Conservation (phyloP, 2,329 filamentous ascomycete species). For the Fusarium marasasianum region DNA sequence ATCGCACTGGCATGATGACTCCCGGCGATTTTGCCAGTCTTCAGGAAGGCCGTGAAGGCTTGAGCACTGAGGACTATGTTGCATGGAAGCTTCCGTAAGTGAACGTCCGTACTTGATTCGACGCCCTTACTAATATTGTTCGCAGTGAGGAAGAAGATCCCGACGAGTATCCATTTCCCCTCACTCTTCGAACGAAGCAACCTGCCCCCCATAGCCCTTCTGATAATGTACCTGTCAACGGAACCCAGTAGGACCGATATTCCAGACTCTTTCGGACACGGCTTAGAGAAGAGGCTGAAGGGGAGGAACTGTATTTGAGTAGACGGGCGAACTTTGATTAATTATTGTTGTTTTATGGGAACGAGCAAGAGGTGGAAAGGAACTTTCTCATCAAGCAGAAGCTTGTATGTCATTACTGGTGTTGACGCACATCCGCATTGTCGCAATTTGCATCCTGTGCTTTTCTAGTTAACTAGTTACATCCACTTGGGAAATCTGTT, state of each 20-base stretch:
- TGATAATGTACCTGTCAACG: constrained; percentile 40
- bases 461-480: constrained; percentile 32
- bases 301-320: constrained; percentile 24
- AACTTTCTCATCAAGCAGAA: constrained; percentile 13
- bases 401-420: constrained; percentile 36
- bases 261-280: background rate
- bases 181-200: constrained; percentile 66
- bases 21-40: constrained; percentile 97
- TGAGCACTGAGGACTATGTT: constrained; percentile 97
- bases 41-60: constrained; percentile 90
- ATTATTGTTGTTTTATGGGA: constrained; percentile 17
- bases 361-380: background rate
- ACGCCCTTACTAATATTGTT: constrained; percentile 27
- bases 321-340: constrained; percentile 25
- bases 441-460: constrained; percentile 26
- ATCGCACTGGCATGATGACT: constrained; percentile 97
- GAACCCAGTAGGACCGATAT: constrained; percentile 31
- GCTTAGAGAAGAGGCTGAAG: background rate
- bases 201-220: constrained; percentile 42
- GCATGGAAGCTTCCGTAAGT: constrained; percentile 98
- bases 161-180: constrained; percentile 71
- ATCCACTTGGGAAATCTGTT: constrained; percentile 19
- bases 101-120: background rate
- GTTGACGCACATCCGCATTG: constrained; percentile 36
- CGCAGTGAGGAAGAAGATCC: constrained; percentile 90